phyloP scores from a whole-genome alignment of 2,329 filamentous ascomycete genomes.

The Xylaria sp. region DNA sequence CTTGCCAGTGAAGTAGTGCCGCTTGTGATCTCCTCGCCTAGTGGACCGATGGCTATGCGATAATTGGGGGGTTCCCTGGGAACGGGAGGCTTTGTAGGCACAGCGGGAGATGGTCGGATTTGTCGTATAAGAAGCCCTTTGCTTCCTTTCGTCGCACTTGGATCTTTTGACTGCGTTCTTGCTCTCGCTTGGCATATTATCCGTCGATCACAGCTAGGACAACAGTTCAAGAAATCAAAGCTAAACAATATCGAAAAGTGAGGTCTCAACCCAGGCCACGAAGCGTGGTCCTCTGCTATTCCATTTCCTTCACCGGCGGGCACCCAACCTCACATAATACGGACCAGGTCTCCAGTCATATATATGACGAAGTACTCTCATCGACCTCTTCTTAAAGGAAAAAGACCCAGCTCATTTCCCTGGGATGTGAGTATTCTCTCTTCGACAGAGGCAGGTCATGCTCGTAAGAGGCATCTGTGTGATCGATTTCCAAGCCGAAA shows the following conservation, averaged over 20 bases:
- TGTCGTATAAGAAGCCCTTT: conserved; percentile 33
- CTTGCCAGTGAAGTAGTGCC: conserved; percentile 30
- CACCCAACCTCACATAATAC: conserved; percentile 27
- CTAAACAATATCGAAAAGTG: conserved; percentile 17
- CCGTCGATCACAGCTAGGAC: conserved; percentile 15
- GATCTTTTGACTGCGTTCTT: conserved; percentile 10
- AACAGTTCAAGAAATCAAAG: conserved; percentile 20
- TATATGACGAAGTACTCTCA: conserved; percentile 33
- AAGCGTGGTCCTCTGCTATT: conserved; percentile 21
- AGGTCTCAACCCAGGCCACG: conserved; percentile 14
- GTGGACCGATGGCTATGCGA: conserved; percentile 18
- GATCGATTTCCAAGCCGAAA: conserved; percentile 33
- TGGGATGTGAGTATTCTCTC: conserved; percentile 27
- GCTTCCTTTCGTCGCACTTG: conserved; percentile 17
- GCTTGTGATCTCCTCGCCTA: conserved; percentile 22
- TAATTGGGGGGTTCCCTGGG: conserved; percentile 11
- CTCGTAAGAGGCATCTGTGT: conserved; percentile 32
- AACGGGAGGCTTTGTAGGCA: conserved; percentile 24
- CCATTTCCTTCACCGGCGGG: conserved; percentile 33
- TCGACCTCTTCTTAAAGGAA: conserved; percentile 19
- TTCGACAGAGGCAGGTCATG: conserved; percentile 31
- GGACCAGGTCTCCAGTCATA: conserved; percentile 20
- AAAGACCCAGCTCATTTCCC: conserved; percentile 11
- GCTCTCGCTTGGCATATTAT: conserved; percentile 20
- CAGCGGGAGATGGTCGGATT: conserved; percentile 16